Base-by-base conservation (phyloP, 495 filamentous ascomycete genomes). In the Bryoglossum gracile region DNA sequence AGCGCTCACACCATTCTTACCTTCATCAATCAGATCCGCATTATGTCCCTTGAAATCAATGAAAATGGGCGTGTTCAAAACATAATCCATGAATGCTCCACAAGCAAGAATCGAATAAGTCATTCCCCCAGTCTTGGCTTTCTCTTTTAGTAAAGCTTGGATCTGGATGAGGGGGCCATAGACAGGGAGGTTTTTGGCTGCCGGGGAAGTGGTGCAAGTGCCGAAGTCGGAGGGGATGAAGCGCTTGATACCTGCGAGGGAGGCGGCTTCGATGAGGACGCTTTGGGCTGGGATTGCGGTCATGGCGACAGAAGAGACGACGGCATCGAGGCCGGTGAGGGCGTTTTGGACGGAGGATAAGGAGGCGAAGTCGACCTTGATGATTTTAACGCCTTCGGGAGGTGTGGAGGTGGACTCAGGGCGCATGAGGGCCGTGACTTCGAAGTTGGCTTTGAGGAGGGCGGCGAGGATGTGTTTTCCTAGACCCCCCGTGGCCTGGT, bases 191-290 rank as follows among this genome's bases (percentile, higher is more conserved):
- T 55, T 34, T 2, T 50, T 17, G 3, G 55, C 51, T 11, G 67
- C 60, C 8, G 62, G 55, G 40, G 74, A 59, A 35, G 37, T 24
- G 35, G 61, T 63, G 43, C 78, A 60, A 8, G 51, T 56, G 16
- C 82, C 83, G 50, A 76, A 87, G 49, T 84, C 81, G 14, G 74
- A 77, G 0, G 82, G 83, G 37, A 87, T 66, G 53, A 82, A 81
- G 18, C 81, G 72, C 59, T 72, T 67, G 3, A 86, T 77, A 13
- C 72, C 70, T 0, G 76, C 80, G 0, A 71, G 67, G 11, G 77
- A 55, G 1, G 81, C 74, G 0, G 82, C 83, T 30, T 85, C 79
- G 16, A 85, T 69, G 21, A 83, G 65, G 0, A 56, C 43, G 6
- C 59, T 61, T 50, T 85, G 78, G 0, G 50, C 56, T 1, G 54